Base-by-base conservation (phyloP, 805 yeast genomes). In the Ogataea naganishii region DNA sequence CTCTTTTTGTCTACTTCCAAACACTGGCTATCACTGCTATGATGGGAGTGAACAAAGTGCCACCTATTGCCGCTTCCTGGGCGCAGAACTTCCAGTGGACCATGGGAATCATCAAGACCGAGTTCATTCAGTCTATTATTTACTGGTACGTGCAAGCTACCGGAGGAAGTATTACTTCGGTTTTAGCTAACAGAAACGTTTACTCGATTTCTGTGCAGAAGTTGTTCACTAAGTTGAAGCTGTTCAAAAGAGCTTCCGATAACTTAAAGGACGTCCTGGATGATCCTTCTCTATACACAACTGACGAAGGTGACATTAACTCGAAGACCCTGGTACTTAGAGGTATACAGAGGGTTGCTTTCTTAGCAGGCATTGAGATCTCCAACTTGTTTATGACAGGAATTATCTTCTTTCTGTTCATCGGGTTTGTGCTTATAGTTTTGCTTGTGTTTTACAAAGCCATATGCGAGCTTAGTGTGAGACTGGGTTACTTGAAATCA, bases 41-140 rank as follows among this genome's bases (percentile, higher is more conserved):
- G 96, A 80, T 86, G 86, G 96, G 94, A 33, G 96, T 89, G 18
- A 72, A 84, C 14, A 64, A 73, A 37, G 82, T 85, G 14, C 98
- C 98, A 2, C 98, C 98, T 3, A 88, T 92, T 43, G 97, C 96
- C 5, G 85, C 95, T 3, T 88, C 97, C 3, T 89, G 98, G 98
- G 77, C 94, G 19, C 95, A 89, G 58, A 92, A 89, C 61, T 92
- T 92, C 64, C 77, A 75, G 56, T 89, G 97, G 97, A 77, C 96
- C 2, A 72, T 89, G 72, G 98, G 98, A 27, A 78, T 89, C 40
- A 82, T 92, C 44, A 69, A 70, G 31, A 73, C 76, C 6, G 55
- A 58, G 10, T 83, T 86, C 47, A 80, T 89, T 73, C 96, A 88
- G 54, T 54, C 64, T 24, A 81, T 85, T 38, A 80, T 92, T 40